A percentile compares a stretch with the other conserved stretches of the same genome.
Conservation (phyloP, 345 rosid genomes). For the Eutrema yunnanense region DNA sequence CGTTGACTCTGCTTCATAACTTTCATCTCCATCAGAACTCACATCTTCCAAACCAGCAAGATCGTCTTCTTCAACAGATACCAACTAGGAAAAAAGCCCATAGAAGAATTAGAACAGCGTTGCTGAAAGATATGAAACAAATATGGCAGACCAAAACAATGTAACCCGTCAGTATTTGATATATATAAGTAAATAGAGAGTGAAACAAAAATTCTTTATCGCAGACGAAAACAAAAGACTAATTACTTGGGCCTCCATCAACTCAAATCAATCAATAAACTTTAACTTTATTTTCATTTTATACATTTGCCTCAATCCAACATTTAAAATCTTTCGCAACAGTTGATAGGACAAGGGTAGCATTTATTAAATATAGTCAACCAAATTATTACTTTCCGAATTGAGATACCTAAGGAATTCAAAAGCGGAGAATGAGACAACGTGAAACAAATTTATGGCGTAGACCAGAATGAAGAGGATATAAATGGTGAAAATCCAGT, state of each 20-base stretch:
- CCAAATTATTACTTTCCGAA: not conserved
- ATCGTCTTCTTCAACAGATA: slow-evolving; percentile 95
- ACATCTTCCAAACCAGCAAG: slow-evolving; percentile 99
- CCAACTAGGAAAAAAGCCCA: slow-evolving; percentile 48
- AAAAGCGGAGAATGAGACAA: slow-evolving; percentile 2
- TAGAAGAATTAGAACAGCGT: slow-evolving; percentile 19
- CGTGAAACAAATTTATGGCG: not conserved
- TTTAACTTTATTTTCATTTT: not conserved
- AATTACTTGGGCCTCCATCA: not conserved
- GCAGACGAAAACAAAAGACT: not conserved
- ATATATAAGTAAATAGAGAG: not conserved
- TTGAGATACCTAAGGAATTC: slow-evolving; percentile 3
- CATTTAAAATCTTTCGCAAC: not conserved
- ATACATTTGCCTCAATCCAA: not conserved
- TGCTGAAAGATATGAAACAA: not conserved
- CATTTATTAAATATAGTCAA: not conserved
- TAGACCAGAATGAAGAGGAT: not conserved
- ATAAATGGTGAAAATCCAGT: not conserved
- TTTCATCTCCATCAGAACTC: slow-evolving; percentile 94
- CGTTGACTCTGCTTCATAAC: slow-evolving; percentile 87
- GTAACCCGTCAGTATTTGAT: not conserved
- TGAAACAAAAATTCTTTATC: not conserved
- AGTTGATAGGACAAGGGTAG: not conserved
- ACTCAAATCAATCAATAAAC: not conserved
- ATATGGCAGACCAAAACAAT: not conserved